Evolutionary conservation across 129 eudicot genomes (phyloP), one percentile per base, ranked within the genome.

Genomic region (Saussurea involucrata): DNA sequence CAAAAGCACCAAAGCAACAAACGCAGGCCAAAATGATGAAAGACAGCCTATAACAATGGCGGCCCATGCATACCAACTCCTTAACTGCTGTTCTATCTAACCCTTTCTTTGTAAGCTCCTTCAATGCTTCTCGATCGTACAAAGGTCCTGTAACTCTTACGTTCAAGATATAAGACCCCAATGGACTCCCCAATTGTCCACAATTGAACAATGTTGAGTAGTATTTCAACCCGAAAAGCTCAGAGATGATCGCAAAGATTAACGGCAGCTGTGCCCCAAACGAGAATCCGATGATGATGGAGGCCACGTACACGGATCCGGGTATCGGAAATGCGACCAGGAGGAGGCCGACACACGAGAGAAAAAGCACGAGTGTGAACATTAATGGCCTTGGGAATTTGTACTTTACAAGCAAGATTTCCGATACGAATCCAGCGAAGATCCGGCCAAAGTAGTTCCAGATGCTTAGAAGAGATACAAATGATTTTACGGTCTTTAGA

Each of bases 371-470:
- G 2, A 87, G 3, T 17, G 92, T 89, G 53, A 94, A 84, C 86
- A 94, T 85, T 10, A 93, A 37, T 0, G 98, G 91, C 18, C 98
- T 82, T 0, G 98, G 97, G 77, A 93, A 82, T 68, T 90, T 93
- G 81, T 93, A 90, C 73, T 84, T 93, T 5, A 22, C 78, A 57
- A 90, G 67, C 53, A 88, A 29, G 42, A 88, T 78, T 40, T 93
- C 98, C 0, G 97, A 88, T 2, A 72, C 90, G 11, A 88, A 93
- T 3, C 98, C 98, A 3, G 95, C 66, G 8, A 79, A 42, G 5
- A 93, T 96, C 24, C 97, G 78, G 0, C 98, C 95, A 2, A 93
- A 83, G 69, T 86, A 90, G 63, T 87, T 90, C 98, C 98, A 90
- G 69, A 93, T 93, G 71, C 98, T 90, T 46, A 90, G 84, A 3